Evolutionary conservation across 2,329 filamentous ascomycete genomes (phyloP).

Genomic region (Nemania bipapillata): DNA sequence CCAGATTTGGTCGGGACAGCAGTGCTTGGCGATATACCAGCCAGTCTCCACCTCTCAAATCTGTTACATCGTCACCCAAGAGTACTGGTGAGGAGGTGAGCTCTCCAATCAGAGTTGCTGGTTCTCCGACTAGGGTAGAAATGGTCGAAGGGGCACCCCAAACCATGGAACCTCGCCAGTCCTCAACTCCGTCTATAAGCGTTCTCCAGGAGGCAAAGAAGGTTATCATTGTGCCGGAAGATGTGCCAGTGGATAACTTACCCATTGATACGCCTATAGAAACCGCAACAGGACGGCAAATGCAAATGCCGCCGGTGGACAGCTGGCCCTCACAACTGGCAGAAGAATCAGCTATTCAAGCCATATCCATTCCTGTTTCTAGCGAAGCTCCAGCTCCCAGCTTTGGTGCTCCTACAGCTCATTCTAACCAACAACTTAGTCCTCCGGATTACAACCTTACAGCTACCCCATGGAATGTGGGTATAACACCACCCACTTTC

Average conservation of each 20-base stretch:
- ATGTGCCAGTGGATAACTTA: not conserved
- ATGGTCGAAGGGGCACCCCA: constrained; percentile 57
- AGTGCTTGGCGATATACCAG: constrained; percentile 79
- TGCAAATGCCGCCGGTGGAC: not conserved
- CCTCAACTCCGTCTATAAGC: constrained; percentile 31
- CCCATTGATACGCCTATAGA: not conserved
- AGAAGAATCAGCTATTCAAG: not conserved
- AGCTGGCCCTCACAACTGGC: not conserved
- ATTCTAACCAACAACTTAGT: constrained; percentile 5
- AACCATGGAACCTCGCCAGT: constrained; percentile 52
- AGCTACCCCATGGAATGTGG: constrained; percentile 6
- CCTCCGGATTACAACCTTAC: constrained; percentile 2
- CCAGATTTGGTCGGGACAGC: constrained; percentile 73
- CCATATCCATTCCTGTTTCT: not conserved
- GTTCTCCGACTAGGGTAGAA: constrained; percentile 40
- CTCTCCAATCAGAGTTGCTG: constrained; percentile 39
- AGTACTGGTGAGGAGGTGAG: constrained; percentile 36
- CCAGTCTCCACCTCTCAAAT: constrained; percentile 76
- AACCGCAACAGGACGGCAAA: not conserved
- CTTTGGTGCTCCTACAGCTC: not conserved
- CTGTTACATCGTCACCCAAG: constrained; percentile 12
- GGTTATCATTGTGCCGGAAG: not conserved
- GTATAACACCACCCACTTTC: not conserved
- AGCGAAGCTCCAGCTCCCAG: not conserved
- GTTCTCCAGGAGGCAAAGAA: constrained; percentile 20